Evolutionary conservation across 768 basidiomycete species (phyloP).

Genomic region (Trametes sanguinea): DNA sequence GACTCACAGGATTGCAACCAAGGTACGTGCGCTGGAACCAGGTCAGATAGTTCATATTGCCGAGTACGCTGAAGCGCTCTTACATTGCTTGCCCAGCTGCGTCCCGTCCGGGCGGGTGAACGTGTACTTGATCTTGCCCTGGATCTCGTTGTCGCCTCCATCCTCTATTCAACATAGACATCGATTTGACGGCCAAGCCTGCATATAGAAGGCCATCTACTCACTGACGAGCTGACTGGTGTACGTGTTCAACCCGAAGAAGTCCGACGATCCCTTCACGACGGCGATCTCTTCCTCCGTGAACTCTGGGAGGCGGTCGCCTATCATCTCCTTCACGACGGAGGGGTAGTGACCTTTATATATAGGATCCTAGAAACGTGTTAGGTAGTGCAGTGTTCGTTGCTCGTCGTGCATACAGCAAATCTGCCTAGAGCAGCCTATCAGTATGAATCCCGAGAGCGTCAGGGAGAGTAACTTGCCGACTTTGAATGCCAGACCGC

Average conservation of each 20-base stretch:
- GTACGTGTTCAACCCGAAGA: constrained; percentile 75
- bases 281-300: constrained; percentile 56
- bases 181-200: background rate
- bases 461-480: constrained; percentile 28
- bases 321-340: constrained; percentile 56
- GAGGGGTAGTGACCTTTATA: constrained; percentile 72
- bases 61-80: background rate
- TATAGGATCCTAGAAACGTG: constrained; percentile 53
- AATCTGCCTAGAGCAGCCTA: too few species aligned
- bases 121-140: constrained; percentile 59
- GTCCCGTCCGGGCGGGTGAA: constrained; percentile 66
- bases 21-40: constrained; percentile 34
- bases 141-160: constrained; percentile 65
- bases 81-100: constrained; percentile 63
- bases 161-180: constrained; percentile 40
- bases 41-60: background rate
- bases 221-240: constrained; percentile 63
- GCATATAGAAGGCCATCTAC: constrained; percentile 24
- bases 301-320: constrained; percentile 59
- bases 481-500: constrained; percentile 44
- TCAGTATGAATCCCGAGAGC: too few species aligned
- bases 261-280: constrained; percentile 67
- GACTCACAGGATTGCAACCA: constrained; percentile 42
- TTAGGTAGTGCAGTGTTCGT: background rate
- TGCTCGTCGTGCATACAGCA: too few species aligned